Evolutionary conservation across 768 basidiomycete genomes (phyloP).

Genomic region (Mycena kentingensis): DNA sequence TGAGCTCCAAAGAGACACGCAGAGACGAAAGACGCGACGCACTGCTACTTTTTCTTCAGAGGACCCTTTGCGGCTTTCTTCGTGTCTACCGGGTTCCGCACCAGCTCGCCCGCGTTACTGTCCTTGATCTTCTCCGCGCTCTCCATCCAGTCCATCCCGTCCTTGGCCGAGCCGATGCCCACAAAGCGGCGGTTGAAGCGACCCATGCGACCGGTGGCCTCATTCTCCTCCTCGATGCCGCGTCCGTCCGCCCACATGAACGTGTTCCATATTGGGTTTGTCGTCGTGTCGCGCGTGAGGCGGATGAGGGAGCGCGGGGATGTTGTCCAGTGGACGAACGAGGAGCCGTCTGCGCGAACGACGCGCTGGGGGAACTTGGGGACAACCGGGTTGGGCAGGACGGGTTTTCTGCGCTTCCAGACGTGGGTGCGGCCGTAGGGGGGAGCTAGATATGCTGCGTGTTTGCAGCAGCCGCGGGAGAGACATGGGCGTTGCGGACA

Average conservation of each 20-base stretch:
- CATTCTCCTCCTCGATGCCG: constrained; percentile 66
- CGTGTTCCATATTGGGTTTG: constrained; percentile 86
- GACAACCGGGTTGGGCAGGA: constrained; percentile 80
- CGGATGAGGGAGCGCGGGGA: constrained; percentile 78
- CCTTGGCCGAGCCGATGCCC: constrained; percentile 41
- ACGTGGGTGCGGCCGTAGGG: constrained; percentile 87
- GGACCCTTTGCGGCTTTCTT: constrained; percentile 5
- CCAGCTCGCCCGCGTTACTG: constrained; percentile 10
- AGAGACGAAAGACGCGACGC: neutral
- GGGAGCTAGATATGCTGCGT: constrained; percentile 62
- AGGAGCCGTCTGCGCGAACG: constrained; percentile 85
- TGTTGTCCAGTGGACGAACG: constrained; percentile 86
- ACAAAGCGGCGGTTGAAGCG: constrained; percentile 79
- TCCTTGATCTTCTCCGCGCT: constrained; percentile 18
- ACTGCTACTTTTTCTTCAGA: constrained; percentile 1
- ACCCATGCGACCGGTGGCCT: constrained; percentile 75
- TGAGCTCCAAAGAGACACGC: neutral
- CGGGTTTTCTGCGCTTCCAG: constrained; percentile 66
- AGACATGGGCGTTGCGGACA: constrained; percentile 1
- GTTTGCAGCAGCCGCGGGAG: neutral
- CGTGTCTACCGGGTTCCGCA: constrained; percentile 6
- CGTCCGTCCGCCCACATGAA: constrained; percentile 52
- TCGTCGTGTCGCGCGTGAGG: constrained; percentile 85
- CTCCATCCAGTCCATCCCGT: constrained; percentile 41
- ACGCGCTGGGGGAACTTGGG: constrained; percentile 87